These are phyloP conservation scores for Petrea volubilis DNA, from an alignment of 257 asterid genomes.

Conservation along the genomic window DNA sequence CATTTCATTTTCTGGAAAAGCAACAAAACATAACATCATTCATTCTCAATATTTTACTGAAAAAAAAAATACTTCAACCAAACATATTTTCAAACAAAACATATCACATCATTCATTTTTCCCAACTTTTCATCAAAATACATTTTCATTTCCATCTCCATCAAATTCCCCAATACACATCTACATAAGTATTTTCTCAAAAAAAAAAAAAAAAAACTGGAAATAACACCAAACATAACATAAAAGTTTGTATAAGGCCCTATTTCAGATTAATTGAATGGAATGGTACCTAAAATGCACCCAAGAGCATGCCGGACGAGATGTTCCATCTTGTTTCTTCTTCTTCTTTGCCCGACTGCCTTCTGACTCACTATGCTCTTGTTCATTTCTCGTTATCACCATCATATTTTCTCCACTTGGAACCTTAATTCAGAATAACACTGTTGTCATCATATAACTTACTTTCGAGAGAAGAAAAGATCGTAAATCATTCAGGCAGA, in stretches of 20 bases:
- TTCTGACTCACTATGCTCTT: slow-evolving; percentile 62
- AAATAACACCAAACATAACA: too few relatives aligned
- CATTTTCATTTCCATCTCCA: too few relatives aligned
- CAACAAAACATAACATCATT: too few relatives aligned
- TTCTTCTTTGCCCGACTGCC: slow-evolving; percentile 75
- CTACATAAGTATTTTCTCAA: too few relatives aligned
- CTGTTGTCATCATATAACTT: slow-evolving; percentile 17
- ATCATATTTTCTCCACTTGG: slow-evolving; percentile 56
- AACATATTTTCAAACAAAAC: too few relatives aligned
- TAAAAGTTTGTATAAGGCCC: neutral
- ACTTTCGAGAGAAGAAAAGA: slow-evolving; percentile 3
- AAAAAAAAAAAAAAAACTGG: too few relatives aligned
- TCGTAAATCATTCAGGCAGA: neutral
- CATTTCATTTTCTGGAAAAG: too few relatives aligned
- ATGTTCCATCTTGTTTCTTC: slow-evolving; percentile 68
- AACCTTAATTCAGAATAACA: slow-evolving; percentile 44
- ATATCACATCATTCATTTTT: too few relatives aligned
- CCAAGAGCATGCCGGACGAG: slow-evolving; percentile 99
- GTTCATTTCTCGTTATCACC: slow-evolving; percentile 60
- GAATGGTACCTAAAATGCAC: slow-evolving; percentile 84
- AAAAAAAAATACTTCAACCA: too few relatives aligned
- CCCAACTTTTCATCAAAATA: too few relatives aligned
- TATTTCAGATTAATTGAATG: slow-evolving; percentile 12
- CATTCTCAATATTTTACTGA: too few relatives aligned
- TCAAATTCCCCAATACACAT: too few relatives aligned